Base-by-base conservation (phyloP, 306 rosid genomes). In the Canavalia gladiata region DNA sequence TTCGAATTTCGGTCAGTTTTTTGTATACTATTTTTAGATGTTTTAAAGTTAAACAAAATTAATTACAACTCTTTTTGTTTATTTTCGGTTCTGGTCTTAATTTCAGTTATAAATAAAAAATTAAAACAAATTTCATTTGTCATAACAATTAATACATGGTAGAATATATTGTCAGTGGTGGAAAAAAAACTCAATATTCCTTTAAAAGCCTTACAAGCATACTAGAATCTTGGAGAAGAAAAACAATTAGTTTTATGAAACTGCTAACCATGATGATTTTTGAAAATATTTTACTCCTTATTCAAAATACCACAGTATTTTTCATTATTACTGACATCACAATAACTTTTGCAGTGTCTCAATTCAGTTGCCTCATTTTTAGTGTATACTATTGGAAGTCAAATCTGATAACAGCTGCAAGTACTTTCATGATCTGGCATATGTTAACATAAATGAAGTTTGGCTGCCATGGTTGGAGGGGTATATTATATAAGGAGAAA, bases 401-500 rank as follows among this genome's bases (percentile, higher is more conserved):
- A 34, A 63, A 63, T 63, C 29, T 63, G 31, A 13, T 34, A 12
- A 34, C 47, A 35, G 4, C 30, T 62, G 9, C 9, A 12, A 41
- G 18, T 11, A 51, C 56, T 51, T 51, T 60, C 42, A 60, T 60
- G 67, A 60, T 60, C 41, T 66, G 41, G 41, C 41, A 37, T 37
- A 37, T 41, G 72, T n/a, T 41, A 25, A 43, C 43, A 28, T 30
- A 69, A 69, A 31, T 18, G 42, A 9, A 59, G 66, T 51, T 33
- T 50, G 62, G n/a, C 33, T 72, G 35, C 52, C 6, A 30, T 50
- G 0, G 13, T 49, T 31, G 45, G 33, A 28, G 49, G 29, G 49
- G 12, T 13, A 72, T 51, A 8, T 51, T n/a, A 30, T 50, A 13
- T 7, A 18, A 18, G 25, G 25, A 18, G 25, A 18, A 18, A 18